Evolutionary conservation across 768 basidiomycete species (phyloP), one percentile per base, ranked within the genome.

Genomic region (Russula abietina): DNA sequence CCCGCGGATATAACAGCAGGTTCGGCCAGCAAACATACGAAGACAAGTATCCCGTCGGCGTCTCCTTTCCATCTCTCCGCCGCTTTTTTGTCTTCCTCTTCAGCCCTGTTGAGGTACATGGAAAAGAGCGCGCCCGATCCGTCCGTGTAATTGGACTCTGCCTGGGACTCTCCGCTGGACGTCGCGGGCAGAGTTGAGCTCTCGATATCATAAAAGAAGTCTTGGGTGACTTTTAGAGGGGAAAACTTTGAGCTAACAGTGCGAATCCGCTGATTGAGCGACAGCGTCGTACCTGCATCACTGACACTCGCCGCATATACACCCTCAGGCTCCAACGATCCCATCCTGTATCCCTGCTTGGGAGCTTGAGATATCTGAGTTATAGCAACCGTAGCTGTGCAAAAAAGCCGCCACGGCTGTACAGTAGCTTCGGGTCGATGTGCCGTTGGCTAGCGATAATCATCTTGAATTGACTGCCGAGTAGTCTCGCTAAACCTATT

Each of bases 51-150:
- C 5, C 62, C 62, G n/a, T 63, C 62, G 9, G 62, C 57, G n/a
- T 63, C 62, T 36, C 62, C 62, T 49, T 59, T 63, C 62, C 62
- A 63, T 39, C 57, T 63, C 51, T 63, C 62, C 11, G 52, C 43
- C 4, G 38, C 41, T 12, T 59, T 43, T 24, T 48, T 48, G 51
- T 63, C 62, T 59, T 63, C 62, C 33, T 63, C 62, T 32, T 63
- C 62, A 8, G 62, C 62, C 51, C 57, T 46, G 14, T 59, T 46
- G 8, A 63, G 26, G n/a, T 63, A 63, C 57, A 63, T 59, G 43
- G 62, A 63, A 33, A 58, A 63, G n/a, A 63, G 55, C 14, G 55
- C 61, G 49, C 61, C 61, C 8, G 61, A 57, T 24, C 61, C 61
- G 2, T 62, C 55, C 22, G 61, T 57, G 55, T 56, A 57, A 39